A percentile compares a stretch with the other conserved stretches of the same genome.
phyloP scores from a whole-genome alignment of 1,284 basidiomycete species.

The Pseudozyma sp. region DNA sequence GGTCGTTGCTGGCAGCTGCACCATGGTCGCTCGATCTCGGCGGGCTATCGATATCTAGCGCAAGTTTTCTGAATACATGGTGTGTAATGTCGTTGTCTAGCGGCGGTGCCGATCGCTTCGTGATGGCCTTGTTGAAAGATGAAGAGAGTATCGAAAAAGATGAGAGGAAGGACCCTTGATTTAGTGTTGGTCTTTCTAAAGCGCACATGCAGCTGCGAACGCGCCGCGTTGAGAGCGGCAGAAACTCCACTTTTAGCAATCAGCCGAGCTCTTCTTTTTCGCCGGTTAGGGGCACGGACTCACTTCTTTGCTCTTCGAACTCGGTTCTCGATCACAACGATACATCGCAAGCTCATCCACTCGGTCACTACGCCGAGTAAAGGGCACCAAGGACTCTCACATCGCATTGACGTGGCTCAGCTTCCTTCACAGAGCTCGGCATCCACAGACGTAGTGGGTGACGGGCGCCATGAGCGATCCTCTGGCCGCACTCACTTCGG shows the following conservation, averaged over 20 bases:
- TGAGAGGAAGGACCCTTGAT: too few relatives aligned
- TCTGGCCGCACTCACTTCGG: conserved; percentile 26
- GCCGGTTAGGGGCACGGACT: conserved; percentile 17
- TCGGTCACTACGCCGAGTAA: neutral
- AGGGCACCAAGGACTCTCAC: neutral
- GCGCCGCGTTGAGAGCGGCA: too few relatives aligned
- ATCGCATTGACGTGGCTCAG: neutral
- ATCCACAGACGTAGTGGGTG: neutral
- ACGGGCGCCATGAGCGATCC: conserved; percentile 29
- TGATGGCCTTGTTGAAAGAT: too few relatives aligned
- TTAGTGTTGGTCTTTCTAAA: too few relatives aligned
- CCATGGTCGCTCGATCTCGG: neutral
- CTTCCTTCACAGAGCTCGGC: too few relatives aligned
- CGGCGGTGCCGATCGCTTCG: too few relatives aligned
- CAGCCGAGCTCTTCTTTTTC: neutral
- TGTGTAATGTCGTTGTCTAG: too few relatives aligned
- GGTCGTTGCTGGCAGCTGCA: neutral
- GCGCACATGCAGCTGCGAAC: too few relatives aligned
- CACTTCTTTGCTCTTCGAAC: neutral
- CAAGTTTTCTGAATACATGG: too few relatives aligned
- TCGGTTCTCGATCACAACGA: neutral
- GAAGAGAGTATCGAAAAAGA: too few relatives aligned
- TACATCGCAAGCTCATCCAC: neutral
- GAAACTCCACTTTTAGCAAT: neutral
- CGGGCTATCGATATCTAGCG: neutral